Conservation (phyloP, 2,329 filamentous ascomycete genomes). For the Aspergillus brunneoviolaceus region DNA sequence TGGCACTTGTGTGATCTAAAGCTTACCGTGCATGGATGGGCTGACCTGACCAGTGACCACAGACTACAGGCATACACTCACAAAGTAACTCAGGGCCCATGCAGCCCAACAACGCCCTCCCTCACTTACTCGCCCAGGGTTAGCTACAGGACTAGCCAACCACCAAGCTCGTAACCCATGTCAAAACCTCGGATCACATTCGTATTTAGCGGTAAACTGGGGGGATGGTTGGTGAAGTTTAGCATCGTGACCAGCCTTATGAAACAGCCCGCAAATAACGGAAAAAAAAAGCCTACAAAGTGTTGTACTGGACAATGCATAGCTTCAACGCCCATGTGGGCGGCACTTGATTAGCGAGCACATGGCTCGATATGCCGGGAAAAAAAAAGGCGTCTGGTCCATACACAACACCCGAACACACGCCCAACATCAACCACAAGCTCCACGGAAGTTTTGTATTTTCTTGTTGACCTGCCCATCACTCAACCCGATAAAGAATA, state of each 20-base stretch:
- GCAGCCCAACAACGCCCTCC: too few species aligned
- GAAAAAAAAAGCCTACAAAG: neutral
- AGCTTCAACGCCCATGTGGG: neutral
- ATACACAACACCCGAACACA: neutral
- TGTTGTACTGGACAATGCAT: too few species aligned
- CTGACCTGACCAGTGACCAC: constrained; percentile 5
- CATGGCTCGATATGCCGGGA: neutral
- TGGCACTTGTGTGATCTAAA: constrained; percentile 18
- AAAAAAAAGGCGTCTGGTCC: neutral
- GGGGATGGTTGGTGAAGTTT: too few species aligned
- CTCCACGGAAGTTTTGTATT: neutral
- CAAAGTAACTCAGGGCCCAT: too few species aligned
- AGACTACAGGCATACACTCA: too few species aligned
- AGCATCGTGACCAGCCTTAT: too few species aligned
- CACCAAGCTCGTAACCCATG: too few species aligned
- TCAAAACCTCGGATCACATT: too few species aligned
- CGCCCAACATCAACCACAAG: neutral
- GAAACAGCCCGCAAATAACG: too few species aligned
- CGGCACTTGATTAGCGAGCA: neutral
- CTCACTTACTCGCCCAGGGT: too few species aligned
- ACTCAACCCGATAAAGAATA: neutral
- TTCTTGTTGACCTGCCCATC: neutral
- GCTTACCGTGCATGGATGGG: constrained; percentile 26
- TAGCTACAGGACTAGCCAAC: too few species aligned
- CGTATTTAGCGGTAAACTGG: too few species aligned